Evolutionary conservation across 495 filamentous ascomycete genomes (phyloP), one percentile per base, ranked within the genome.

Genomic region (Trichoderma asperelloides): DNA sequence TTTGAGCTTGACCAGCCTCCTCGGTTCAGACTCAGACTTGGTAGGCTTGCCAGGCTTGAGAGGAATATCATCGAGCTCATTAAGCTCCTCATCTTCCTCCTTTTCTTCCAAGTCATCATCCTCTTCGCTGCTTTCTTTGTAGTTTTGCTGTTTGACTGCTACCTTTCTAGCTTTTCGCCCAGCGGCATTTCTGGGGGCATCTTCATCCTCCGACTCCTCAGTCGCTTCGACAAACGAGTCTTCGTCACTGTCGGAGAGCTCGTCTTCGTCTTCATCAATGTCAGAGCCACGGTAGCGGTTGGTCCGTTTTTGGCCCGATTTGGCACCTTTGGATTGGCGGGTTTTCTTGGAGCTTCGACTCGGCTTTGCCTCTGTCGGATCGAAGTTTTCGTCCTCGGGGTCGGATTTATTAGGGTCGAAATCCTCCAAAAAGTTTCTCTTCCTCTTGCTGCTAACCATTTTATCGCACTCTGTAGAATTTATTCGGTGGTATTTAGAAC

Each of bases 381-480:
- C 82, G 75, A 91, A 96, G 74, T 91, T 91, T 57, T 89, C 87
- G 69, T 96, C 92, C 57, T 92, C 86, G 0, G 91, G 86, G 71
- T 96, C 92, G 57, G 92, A 95, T 73, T 90, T 90, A 78, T 87
- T 92, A 27, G 88, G 88, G 75, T 91, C 91, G 70, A 94, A 85
- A 69, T 84, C 85, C 66, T 91, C 88, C 68, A 89, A n/a, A n/a
- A n/a, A 75, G 16, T 78, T 77, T 45, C 75, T 67, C 77, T 88
- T 89, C 68, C 92, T 85, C 77, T 95, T 95, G 23, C 16, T 60
- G 62, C 73, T 75, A 71, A 85, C 82, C 78, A 82, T 85, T 67
- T 64, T 74, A 62, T 60, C 55, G 23, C 23, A 3, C n/a, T 2
- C 7, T 30, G 55, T 25, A 9, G 27, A 6, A 7, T 51, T 4